Conservation (phyloP, 2,329 filamentous ascomycete genomes). For the Pseudonectria foliicola region DNA sequence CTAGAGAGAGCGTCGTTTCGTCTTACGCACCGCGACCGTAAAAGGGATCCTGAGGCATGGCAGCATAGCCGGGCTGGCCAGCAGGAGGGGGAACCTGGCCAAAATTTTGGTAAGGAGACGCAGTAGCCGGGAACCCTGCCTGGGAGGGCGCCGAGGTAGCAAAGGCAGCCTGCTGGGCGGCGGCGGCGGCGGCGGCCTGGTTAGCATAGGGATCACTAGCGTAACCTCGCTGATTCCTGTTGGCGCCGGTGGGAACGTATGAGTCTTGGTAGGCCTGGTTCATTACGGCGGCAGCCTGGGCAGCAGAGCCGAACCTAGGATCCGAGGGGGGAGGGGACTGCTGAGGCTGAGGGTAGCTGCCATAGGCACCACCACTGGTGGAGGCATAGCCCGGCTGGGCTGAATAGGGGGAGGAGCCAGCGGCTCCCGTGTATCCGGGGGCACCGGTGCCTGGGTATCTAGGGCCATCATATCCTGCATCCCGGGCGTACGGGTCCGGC, state of each 20-base stretch:
- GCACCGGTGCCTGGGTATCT: slow-evolving; percentile 46
- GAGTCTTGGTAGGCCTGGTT: slow-evolving; percentile 27
- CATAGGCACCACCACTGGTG: slow-evolving; percentile 25
- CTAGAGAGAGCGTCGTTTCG: slow-evolving; percentile 16
- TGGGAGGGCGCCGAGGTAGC: slow-evolving; percentile 24
- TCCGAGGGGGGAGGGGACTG: slow-evolving; percentile 27
- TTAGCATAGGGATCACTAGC: slow-evolving; percentile 27
- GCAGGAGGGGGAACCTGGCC: slow-evolving; percentile 29
- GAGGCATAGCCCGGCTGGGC: slow-evolving; percentile 21
- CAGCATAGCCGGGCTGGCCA: slow-evolving; percentile 27
- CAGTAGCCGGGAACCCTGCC: slow-evolving; percentile 25
- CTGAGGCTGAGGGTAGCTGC: slow-evolving; percentile 25
- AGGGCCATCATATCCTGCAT: slow-evolving; percentile 34
- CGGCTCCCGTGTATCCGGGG: slow-evolving; percentile 41
- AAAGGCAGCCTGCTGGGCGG: slow-evolving; percentile 27
- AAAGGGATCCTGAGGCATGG: slow-evolving; percentile 44
- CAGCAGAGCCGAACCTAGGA: slow-evolving; percentile 24
- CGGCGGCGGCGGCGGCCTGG: slow-evolving; percentile 22
- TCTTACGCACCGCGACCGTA: slow-evolving; percentile 56
- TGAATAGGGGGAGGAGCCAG: slow-evolving; percentile 26
- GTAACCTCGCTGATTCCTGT: slow-evolving; percentile 25
- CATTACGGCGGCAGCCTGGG: slow-evolving; percentile 23
- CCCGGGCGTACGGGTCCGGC: slow-evolving; percentile 31
- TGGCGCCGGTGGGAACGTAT: slow-evolving; percentile 31
- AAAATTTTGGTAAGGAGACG: slow-evolving; percentile 27